Evolutionary conservation across 352 stramenopile genomes (phyloP), one percentile per base, ranked within the genome.

Genomic region (Blastocystis sp.): DNA sequence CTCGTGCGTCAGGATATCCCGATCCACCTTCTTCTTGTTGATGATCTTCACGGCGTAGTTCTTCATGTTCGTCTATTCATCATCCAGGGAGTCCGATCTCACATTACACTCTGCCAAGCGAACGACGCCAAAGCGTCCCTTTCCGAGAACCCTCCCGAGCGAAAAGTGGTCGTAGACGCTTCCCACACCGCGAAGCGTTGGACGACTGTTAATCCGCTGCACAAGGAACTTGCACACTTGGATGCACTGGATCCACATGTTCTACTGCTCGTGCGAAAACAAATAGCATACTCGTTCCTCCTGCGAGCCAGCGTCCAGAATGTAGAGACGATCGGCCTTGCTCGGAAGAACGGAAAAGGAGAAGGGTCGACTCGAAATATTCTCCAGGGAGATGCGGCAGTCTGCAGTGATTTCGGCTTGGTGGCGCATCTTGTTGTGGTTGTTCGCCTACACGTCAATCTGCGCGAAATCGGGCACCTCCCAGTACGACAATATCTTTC

Each of bases 181-280:
- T 10, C 74, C 74, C 41, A 70, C 29, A n/a, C 74, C 74, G 41
- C 74, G 74, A 37, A 85, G 55, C 19, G 74, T 85, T 12, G 74
- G 74, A 66, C 74, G 74, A 69, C 74, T 85, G 61, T 85, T 85
- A 24, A 85, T 85, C 13, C 74, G 74, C 60, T 85, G 74, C 26
- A 85, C 74, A 3, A 85, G 33, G 60, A 67, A 85, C 33, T 85
- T 85, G 29, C 50, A 85, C 26, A 85, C 74, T 45, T 85, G 74
- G 45, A 85, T 85, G 37, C 74, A 85, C 74, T 85, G 74, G 45
- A 85, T 85, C 74, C 74, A 85, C 74, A 85, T 85, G 29, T 85
- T 59, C 74, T 85, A 85, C 16, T 19, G 12, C 21, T 70, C 10
- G 70, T 16, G 31, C 59, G 60, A 50, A 19, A 69, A 26, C 3